Conservation (phyloP, 2,329 filamentous ascomycete genomes). For the Beauveria varroae region DNA sequence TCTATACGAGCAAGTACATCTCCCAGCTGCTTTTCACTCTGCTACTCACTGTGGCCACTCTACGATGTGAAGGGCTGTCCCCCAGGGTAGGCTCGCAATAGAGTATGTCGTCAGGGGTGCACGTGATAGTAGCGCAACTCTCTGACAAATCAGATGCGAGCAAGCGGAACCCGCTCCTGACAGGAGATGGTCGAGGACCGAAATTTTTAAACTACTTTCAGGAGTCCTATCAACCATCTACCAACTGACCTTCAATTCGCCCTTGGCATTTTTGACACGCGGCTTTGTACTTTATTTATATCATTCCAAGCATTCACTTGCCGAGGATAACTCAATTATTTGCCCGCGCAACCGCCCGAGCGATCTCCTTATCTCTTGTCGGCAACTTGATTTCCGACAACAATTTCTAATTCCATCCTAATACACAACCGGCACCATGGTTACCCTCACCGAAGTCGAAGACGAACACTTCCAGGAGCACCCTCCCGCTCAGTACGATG, state of each 20-base stretch:
- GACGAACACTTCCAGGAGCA: constrained; percentile 86
- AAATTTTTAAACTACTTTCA: constrained; percentile 14
- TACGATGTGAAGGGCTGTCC: background rate
- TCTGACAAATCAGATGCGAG: background rate
- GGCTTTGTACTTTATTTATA: background rate
- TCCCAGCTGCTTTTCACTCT: no score
- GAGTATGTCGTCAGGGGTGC: background rate
- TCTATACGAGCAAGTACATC: no score
- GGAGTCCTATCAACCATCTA: constrained; percentile 6
- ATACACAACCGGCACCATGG: constrained; percentile 55
- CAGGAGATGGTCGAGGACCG: constrained; percentile 1
- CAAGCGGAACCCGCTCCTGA: background rate
- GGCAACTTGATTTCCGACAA: background rate
- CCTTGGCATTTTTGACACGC: background rate
- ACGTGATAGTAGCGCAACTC: constrained; percentile 10
- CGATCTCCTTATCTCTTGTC: background rate
- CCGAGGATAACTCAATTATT: background rate
- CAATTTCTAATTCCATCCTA: background rate
- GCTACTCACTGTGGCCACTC: background rate
- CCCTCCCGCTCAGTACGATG: constrained; percentile 67
- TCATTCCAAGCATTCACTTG: constrained; percentile 7
- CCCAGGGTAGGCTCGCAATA: background rate
- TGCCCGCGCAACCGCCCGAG: background rate
- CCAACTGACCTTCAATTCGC: background rate
- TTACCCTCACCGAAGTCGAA: constrained; percentile 92